Evolutionary conservation across 345 rosid genomes (phyloP), one percentile per base, ranked within the genome.

Genomic region (Firmiana major): DNA sequence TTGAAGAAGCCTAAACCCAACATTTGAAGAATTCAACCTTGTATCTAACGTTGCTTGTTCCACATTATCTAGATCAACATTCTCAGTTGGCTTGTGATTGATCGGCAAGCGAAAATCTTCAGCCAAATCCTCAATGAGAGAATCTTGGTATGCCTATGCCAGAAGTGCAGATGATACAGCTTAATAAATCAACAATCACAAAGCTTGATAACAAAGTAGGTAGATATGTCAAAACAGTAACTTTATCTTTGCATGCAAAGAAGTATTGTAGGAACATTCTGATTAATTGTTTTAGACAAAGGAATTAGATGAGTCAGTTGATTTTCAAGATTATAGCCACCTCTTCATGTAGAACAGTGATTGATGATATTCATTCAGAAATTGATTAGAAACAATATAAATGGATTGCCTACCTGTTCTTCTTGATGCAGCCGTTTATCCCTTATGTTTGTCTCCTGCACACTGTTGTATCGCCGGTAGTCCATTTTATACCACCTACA

Each of bases 1-100:
- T 78, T 92, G 97, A 74, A 96, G 95, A 81, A 96, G 99, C 80
- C 92, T 92, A 84, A 91, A 96, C 58, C 99, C 98, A 36, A 96
- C 79, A 79, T 96, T 96, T n/a, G 98, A 86, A 1, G 94, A 90
- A 11, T 97, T 78, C 85, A 96, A 85, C 83, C 77, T 86, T 3
- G 94, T 92, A 77, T 93, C 98, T 31, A 93, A 75, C 0, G 97
- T 90, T 1, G 98, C 98, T 81, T 93, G 98, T 58, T 96, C 98
- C 75, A 93, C 99, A 71, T 89, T 84, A 71, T 93, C 99, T 54
- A 93, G 79, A 78, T 93, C 95, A 62, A 96, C 91, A 78, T 96
- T 96, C 70, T 93, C 97, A 13, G 93, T 89, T 0, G 89, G 97
- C 76, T 83, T 88, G 64, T 92, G 97, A 68, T 83, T 55, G 71